Conservation (phyloP, 768 basidiomycete species). For the Lanmaoa rubissima region DNA sequence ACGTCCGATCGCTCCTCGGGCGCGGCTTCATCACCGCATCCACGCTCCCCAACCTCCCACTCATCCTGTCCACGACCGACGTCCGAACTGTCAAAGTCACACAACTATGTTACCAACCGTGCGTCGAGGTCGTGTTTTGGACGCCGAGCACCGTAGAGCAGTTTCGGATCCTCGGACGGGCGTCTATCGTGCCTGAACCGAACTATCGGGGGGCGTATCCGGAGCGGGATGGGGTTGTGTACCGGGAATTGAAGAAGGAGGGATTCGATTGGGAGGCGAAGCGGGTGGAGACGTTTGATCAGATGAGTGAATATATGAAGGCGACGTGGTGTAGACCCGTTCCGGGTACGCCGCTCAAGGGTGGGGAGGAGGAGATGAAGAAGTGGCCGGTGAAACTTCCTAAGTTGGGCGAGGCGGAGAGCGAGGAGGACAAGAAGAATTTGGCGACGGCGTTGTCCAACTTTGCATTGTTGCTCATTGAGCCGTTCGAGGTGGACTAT, state of each 20-base stretch:
- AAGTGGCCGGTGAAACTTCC: conserved; percentile 60
- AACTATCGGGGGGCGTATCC: conserved; percentile 29
- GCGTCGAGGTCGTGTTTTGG: conserved; percentile 75
- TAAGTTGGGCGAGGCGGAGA: conserved; percentile 44
- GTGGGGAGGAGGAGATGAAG: conserved; percentile 55
- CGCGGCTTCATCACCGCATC: conserved; percentile 53
- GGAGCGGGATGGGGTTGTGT: conserved; percentile 30
- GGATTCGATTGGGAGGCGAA: conserved; percentile 59
- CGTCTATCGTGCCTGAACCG: conserved; percentile 54
- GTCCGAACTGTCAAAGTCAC: conserved; percentile 65
- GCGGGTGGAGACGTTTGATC: conserved; percentile 57
- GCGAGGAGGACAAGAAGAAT: conserved; percentile 43
- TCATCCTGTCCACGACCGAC: conserved; percentile 71
- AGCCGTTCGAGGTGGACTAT: conserved; percentile 69
- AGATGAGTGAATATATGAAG: conserved; percentile 59
- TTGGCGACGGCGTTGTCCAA: conserved; percentile 57
- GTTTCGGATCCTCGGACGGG: conserved; percentile 63
- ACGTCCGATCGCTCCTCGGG: conserved; percentile 65
- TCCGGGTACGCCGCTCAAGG: conserved; percentile 55
- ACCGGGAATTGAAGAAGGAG: conserved; percentile 36
- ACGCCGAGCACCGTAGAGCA: conserved; percentile 64
- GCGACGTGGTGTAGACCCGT: conserved; percentile 70
- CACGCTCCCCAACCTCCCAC: conserved; percentile 45
- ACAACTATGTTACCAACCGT: conserved; percentile 45
- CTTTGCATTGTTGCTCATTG: conserved; percentile 71